Base-by-base conservation (phyloP, 2,329 filamentous ascomycete genomes). In the Diaporthe nobilis region DNA sequence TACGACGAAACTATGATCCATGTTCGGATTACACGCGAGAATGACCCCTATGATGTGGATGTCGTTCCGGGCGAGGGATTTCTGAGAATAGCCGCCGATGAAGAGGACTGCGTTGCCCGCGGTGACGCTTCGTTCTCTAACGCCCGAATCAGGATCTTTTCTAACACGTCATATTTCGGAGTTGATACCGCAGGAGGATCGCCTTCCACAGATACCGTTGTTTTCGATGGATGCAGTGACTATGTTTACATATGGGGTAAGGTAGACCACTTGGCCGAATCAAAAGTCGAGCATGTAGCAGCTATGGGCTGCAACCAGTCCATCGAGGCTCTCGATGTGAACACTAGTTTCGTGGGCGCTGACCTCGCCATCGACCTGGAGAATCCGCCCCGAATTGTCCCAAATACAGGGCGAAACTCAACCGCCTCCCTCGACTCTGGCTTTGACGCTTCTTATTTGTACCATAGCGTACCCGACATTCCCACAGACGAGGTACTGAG, bases 201-300 rank as follows among this genome's bases (percentile, higher is more conserved):
- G 31, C 31, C 31, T 31, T 31, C 31, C 31, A 31, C 31, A 31
- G 31, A 5, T 31, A 31, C 31, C 31, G 4, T 31, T 31, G 4
- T 31, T 4, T 31, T 31, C 31, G 4, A 31, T 31, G 31, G 31
- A 20, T 42, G 20, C 79, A 78, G 9, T 81, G 79, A 83, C 71
- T 83, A 82, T 80, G 42, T 84, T 31, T 86, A 82, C 65, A 78
- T 83, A 51, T 86, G 84, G 83, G 84, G 84, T 37, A 78, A 80
- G 53, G 75, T 84, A 1, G 55, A 63, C 4, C 71, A 79, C 37
- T 70, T 80, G 7, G 10, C 34, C 4, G 15, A 71, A 1, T 15
- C 34, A 6, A 10, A n/a, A 55, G 17, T 71, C 9, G 6, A 42
- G 22, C 37, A 71, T n/a, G 34, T 58, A 34, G 51, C 67, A 25